phyloP scores from a whole-genome alignment of 441 rosid species.

The Arabidopsis lyrata region DNA sequence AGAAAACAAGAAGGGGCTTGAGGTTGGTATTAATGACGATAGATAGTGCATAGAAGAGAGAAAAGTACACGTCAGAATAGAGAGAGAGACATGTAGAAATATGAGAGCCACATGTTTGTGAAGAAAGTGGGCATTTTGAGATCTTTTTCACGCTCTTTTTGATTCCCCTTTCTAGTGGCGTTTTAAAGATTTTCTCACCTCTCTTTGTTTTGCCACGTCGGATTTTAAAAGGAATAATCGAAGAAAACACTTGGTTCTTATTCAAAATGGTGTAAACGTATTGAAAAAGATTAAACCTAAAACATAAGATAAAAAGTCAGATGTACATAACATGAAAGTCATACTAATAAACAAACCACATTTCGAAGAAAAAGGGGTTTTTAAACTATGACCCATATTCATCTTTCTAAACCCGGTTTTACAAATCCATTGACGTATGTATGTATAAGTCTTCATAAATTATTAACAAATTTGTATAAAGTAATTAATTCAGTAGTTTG shows the following conservation, averaged over 20 bases:
- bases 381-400: background rate
- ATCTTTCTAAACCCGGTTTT: background rate
- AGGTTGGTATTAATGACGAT: conserved; percentile 41
- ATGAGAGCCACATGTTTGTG: conserved; percentile 70
- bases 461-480: no score
- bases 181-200: conserved; percentile 31
- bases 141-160: conserved; percentile 58
- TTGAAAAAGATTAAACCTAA: background rate
- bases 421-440: background rate
- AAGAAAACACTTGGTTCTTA: conserved; percentile 35
- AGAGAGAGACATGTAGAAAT: conserved; percentile 21
- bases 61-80: conserved; percentile 55
- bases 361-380: conserved; percentile 1
- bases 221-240: conserved; percentile 1
- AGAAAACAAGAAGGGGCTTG: conserved; percentile 28
- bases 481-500: no score
- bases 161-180: conserved; percentile 50
- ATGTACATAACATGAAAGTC: conserved; percentile 23
- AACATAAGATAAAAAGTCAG: background rate
- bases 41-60: conserved; percentile 33
- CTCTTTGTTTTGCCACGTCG: conserved; percentile 30
- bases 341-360: background rate
- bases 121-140: conserved; percentile 52
- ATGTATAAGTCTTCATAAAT: background rate
- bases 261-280: conserved; percentile 26